A percentile compares a stretch with the other conserved stretches of the same genome.
Evolutionary conservation across 2,329 filamentous ascomycete genomes (phyloP).

Genomic region (Meredithiella fracta): DNA sequence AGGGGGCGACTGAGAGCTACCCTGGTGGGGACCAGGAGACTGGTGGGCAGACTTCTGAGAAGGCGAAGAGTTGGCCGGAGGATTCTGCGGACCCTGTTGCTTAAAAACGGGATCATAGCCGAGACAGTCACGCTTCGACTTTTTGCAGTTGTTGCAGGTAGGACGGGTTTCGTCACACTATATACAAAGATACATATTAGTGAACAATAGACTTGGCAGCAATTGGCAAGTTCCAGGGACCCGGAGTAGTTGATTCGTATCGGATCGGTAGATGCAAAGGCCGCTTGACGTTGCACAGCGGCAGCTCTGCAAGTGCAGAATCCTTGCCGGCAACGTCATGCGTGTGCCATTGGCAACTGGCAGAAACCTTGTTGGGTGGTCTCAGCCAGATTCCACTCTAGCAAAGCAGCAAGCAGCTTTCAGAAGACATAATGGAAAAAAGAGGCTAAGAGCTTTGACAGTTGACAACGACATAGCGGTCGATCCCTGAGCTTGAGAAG

Average conservation of each 20-base stretch:
- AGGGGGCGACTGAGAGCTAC: slow-evolving; percentile 4
- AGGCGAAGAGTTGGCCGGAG: slow-evolving; percentile 2
- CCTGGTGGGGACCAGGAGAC: neutral
- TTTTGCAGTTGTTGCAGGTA: slow-evolving; percentile 76
- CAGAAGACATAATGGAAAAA: neutral
- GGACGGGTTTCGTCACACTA: slow-evolving; percentile 96
- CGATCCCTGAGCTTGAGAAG: slow-evolving; percentile 2
- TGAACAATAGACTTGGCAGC: neutral
- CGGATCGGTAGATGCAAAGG: neutral
- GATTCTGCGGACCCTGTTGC: slow-evolving; percentile 34
- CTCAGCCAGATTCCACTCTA: neutral
- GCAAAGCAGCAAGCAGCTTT: slow-evolving; percentile 1
- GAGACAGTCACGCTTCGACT: slow-evolving; percentile 72
- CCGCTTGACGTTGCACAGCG: neutral
- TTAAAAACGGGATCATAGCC: slow-evolving; percentile 83
- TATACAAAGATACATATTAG: slow-evolving; percentile 12
- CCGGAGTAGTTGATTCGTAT: neutral
- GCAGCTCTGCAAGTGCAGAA: neutral
- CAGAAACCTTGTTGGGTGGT: neutral
- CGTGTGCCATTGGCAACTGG: slow-evolving; percentile 13
- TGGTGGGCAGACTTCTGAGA: slow-evolving; percentile 5
- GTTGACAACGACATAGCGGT: slow-evolving; percentile 3
- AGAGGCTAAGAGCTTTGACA: slow-evolving; percentile 4
- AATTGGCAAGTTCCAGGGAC: neutral
- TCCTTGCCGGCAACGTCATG: slow-evolving; percentile 3